Base-by-base conservation (phyloP, 108 stramenopile genomes). In the Schizochytrium sp. region DNA sequence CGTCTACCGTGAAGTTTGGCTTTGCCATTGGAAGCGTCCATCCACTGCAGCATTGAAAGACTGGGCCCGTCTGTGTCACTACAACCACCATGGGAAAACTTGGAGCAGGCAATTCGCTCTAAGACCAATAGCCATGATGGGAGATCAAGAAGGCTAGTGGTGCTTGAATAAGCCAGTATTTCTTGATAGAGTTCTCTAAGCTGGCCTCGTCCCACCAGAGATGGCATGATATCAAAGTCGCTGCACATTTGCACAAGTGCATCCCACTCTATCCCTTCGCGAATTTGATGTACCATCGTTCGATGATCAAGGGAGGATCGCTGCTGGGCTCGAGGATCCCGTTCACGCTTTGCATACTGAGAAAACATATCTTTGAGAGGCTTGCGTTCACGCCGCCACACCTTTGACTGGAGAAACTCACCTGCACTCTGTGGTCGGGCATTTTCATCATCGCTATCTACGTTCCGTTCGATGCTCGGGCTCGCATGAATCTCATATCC, bases 161-260 rank as follows among this genome's bases (percentile, higher is more conserved):
- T 10, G 17, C 50, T 42, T 40, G 76, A 40, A 47, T 40, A 8
- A 0, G 0, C 76, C 49, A 55, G 53, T 38, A 42, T 53, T 0
- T 83, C 76, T 2, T 83, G 76, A 1, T 19, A 83, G 1, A 40
- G n/a, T 28, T 55, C 53, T 8, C 76, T 47, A 83, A 83, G 76
- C 3, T 83, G 50, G 47, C 50, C 76, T 5, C 76, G 76, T 5
- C 76, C 76, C 47, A 55, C 47, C 1, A 83, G 53, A 47, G 76
- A 83, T n/a, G 76, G 76, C 50, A 83, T 55, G n/a, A 83, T 40
- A 28, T 83, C 76, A 83, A 83, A 83, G 76, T 83, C 76, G 50
- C 50, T 55, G 76, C 76, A 83, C 76, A 83, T 83, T 55, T 55
- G 76, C 76, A 55, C 50, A 0, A 83, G 47, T 7, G 76, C 76